Conservation (phyloP, 2,329 filamentous ascomycete species). For the Stachybotrys chartarum region DNA sequence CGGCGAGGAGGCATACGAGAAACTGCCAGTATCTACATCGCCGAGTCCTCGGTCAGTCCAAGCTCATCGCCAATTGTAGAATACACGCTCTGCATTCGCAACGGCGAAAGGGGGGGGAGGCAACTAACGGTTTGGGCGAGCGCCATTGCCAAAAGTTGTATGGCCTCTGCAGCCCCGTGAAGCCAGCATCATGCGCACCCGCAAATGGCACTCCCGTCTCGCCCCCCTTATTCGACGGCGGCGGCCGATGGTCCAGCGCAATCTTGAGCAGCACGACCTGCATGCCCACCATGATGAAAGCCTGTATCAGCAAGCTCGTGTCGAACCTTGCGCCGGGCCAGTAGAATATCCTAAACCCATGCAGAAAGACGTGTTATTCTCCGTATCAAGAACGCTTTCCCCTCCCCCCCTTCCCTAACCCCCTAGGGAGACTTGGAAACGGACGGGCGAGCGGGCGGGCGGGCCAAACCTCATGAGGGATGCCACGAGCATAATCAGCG, state of each 20-base stretch:
- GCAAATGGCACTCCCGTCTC: constrained; percentile 57
- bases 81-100: not conserved
- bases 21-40: constrained; percentile 76
- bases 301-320: constrained; percentile 54
- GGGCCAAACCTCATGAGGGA: constrained; percentile 58
- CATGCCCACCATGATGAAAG: constrained; percentile 57
- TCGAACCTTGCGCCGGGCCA: constrained; percentile 62
- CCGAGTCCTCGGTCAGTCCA: not conserved
- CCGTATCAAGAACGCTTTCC: not conserved
- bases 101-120: not conserved
- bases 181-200: constrained; percentile 32
- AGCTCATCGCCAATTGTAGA: constrained; percentile 4
- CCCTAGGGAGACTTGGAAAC: not conserved
- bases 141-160: constrained; percentile 83
- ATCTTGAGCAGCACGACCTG: constrained; percentile 59
- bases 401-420: not conserved
- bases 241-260: constrained; percentile 59
- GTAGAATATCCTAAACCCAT: constrained; percentile 53
- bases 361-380: not conserved
- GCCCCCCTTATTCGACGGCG: constrained; percentile 51
- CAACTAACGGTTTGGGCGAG: constrained; percentile 55
- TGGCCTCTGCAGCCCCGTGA: constrained; percentile 44
- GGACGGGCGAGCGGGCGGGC: constrained; percentile 1
- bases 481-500: constrained; percentile 64
- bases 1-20: constrained; percentile 57